Evolutionary conservation across 257 asterid genomes (phyloP), one percentile per base, ranked within the genome.

Genomic region (Solanum pimpinellifolium): DNA sequence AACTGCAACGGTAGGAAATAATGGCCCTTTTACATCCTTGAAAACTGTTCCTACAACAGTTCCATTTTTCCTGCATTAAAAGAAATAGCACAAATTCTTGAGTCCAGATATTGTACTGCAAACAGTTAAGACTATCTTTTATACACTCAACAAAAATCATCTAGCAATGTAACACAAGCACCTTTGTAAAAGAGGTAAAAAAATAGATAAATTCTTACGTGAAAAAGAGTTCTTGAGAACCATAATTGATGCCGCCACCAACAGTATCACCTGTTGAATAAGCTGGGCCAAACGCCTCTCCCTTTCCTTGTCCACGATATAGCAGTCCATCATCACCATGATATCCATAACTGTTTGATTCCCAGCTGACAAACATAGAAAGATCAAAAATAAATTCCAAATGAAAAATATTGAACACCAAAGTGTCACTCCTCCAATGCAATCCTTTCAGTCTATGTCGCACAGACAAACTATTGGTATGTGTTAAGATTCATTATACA

Each of bases 191-290:
- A 80, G 20, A 81, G 69, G 68, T 49, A 5, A 49, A 47, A 44
- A 75, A 44, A 16, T 20, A 47, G 46, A 70, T 65, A 47, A 15
- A 62, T 33, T 87, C 97, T 92, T 90, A 97, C 99, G 99, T 97
- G 93, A 97, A 96, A 92, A 96, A 97, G 86, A 97, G 92, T 82
- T 97, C 98, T 87, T 94, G 96, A 4, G 93, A 83, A n/a, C 95
- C 90, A 87, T 95, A 95, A 89, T 94, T 97, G 91, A 97, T 96
- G 84, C 99, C 99, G 75, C 98, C 96, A 66, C 99, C 99, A 89
- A 95, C 95, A 13, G 95, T 95, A 88, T 97, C 99, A 81, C 96
- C 99, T 41, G 98, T 90, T 66, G 98, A 91, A 88, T 78, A 96
- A 49, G 95, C 92, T 70, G 99, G 98, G 65, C 99, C 99, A 91